Evolutionary conservation across 805 yeast species (phyloP), one percentile per base, ranked within the genome.

Genomic region (Yarrowia sp.): DNA sequence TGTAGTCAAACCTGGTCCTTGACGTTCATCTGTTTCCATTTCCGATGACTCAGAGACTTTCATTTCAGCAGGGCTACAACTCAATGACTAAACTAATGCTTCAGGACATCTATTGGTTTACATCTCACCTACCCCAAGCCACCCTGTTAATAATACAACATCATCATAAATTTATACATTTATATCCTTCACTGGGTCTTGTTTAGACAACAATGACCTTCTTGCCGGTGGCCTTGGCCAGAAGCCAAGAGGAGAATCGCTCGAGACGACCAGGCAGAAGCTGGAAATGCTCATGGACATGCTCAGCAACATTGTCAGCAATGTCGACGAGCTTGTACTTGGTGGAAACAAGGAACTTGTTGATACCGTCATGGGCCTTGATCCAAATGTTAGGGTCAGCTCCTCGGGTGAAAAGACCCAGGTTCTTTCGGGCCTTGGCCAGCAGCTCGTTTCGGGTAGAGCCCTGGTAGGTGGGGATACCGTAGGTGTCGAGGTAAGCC

Each of bases 401-500:
- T 5, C 69, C 69, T 22, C 45, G 69, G 11, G 69, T 66, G 53
- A 66, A 66, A 3, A 66, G 50, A 36, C 69, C 69, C 7, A 66
- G 50, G 67, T 66, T 66, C 52, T 58, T 38, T 66, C 69, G 69
- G 41, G 75, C 74, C 26, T 58, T 46, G 26, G 74, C 72, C n/a
- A 65, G 61, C 22, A 72, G 69, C 45, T 73, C 74, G 56, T 73
- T 69, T 36, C 72, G 70, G 16, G 72, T 59, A 1, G 71, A 36
- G 14, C 72, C 73, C 56, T 72, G 70, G 61, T 70, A 69, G 19
- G 68, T 61, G 32, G 69, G 50, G 42, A 73, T 75, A 38, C 83
- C 84, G 73, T 84, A 86, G 49, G 78, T 74, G 68, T 79, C 76
- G 42, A 88, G 76, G 86, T 90, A 88, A 70, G 82, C 83, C 72